Percentiles rank a stretch among this genome's conserved stretches.
phyloP scores from a whole-genome alignment of 2,329 filamentous ascomycete species.

The Phyllosticta paracitricarpa region DNA sequence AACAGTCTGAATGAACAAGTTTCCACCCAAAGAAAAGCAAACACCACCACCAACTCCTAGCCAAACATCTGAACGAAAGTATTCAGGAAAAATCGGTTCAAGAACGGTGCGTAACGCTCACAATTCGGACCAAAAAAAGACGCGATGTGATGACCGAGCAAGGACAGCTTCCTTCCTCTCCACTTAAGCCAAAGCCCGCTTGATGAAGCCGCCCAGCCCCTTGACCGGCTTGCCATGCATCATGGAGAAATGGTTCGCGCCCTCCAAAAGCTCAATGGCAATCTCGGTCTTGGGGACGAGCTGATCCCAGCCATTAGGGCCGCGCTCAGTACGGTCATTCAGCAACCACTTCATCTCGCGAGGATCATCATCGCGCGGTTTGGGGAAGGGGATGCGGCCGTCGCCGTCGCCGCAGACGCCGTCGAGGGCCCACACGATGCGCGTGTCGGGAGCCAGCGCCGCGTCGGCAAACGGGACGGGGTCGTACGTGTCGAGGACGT shows the following conservation, averaged over 20 bases:
- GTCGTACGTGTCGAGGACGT: constrained; percentile 37
- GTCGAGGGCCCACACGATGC: constrained; percentile 39
- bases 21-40: not conserved
- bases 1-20: not conserved
- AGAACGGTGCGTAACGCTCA: not conserved
- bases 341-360: constrained; percentile 41
- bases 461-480: constrained; percentile 16
- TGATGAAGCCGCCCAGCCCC: not conserved
- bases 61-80: not conserved
- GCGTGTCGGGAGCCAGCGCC: constrained; percentile 29
- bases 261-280: constrained; percentile 27
- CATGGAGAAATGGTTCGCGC: constrained; percentile 33
- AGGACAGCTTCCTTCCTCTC: not conserved
- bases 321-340: constrained; percentile 38
- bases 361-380: constrained; percentile 32
- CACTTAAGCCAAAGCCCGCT: not conserved
- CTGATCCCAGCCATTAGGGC: constrained; percentile 38
- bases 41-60: not conserved
- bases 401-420: constrained; percentile 30
- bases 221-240: constrained; percentile 18
- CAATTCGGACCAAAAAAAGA: not conserved
- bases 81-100: not conserved
- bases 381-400: constrained; percentile 22
- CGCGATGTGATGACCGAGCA: not conserved
- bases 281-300: constrained; percentile 25